phyloP scores from a whole-genome alignment of 345 rosid species.

The Citrus unshiu region DNA sequence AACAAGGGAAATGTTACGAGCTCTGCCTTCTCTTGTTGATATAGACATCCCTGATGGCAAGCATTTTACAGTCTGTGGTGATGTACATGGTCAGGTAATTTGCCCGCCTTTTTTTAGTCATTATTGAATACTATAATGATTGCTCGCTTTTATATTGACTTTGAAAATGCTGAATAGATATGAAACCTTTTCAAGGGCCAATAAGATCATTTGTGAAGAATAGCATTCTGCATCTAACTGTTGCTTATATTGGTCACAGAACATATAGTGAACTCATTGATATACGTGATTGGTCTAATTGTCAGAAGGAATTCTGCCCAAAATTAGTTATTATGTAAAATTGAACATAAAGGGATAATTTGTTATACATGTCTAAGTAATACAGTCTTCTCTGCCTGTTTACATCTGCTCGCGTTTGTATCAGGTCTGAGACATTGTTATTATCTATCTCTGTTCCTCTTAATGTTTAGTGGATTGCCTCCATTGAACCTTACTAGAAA shows the following conservation, averaged over 20 bases:
- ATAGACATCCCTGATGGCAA: slow-evolving; percentile 65
- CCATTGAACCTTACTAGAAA: not conserved
- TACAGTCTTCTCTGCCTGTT: not conserved
- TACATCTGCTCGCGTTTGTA: not conserved
- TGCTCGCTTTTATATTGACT: not conserved
- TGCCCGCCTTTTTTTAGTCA: not conserved
- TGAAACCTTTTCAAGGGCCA: not conserved
- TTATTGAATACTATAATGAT: not conserved
- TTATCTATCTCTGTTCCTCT: not conserved
- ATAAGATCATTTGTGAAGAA: not conserved
- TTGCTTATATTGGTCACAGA: not conserved
- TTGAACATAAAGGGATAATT: not conserved
- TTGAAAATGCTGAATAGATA: not conserved
- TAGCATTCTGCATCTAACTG: not conserved
- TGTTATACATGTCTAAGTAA: not conserved
- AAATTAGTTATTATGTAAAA: not conserved
- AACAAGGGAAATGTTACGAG: slow-evolving; percentile 68
- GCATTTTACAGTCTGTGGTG: slow-evolving; percentile 93
- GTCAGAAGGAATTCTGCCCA: not conserved
- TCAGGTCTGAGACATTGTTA: not conserved
- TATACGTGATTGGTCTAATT: not conserved
- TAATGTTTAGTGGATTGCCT: not conserved
- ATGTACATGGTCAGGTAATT: slow-evolving; percentile 98
- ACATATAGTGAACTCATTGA: not conserved
- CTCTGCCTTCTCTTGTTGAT: slow-evolving; percentile 82